A percentile compares a stretch with the other conserved stretches of the same genome.
phyloP scores from a whole-genome alignment of 78 protist genomes.

The Dictyostelium capitatum region DNA sequence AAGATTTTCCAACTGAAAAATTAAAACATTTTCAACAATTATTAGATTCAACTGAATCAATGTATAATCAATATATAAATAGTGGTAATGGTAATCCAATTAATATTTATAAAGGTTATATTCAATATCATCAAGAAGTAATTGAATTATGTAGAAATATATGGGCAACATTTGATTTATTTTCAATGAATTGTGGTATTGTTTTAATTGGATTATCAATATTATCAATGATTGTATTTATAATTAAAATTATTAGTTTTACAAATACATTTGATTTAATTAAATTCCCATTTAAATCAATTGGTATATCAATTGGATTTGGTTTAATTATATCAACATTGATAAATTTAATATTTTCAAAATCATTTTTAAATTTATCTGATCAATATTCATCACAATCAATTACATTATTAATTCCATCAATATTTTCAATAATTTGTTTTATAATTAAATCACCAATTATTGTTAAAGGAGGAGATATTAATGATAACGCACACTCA shows the following conservation, averaged over 20 bases:
- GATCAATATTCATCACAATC: constrained; percentile 6
- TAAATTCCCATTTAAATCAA: constrained; percentile 18
- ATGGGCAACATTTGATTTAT: constrained; percentile 80
- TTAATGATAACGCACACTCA: too few relatives aligned
- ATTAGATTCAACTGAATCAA: background rate
- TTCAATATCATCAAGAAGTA: constrained; percentile 23
- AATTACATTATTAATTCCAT: constrained; percentile 4
- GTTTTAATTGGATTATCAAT: constrained; percentile 13
- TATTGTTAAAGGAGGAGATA: too few relatives aligned
- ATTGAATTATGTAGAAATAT: constrained; percentile 61
- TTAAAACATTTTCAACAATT: constrained; percentile 3
- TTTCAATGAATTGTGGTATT: constrained; percentile 55
- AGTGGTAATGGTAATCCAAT: background rate
- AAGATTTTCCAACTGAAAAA: constrained; percentile 10
- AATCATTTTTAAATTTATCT: background rate
- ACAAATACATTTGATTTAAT: background rate
- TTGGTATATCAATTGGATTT: background rate
- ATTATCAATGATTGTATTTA: background rate
- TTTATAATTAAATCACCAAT: background rate
- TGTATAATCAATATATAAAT: background rate
- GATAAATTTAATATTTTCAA: background rate
- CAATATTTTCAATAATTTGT: background rate
- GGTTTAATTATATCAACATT: background rate
- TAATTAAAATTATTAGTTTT: background rate
- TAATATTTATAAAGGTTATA: constrained; percentile 6